Conservation (phyloP, 345 rosid genomes). For the Luvunga scandens region DNA sequence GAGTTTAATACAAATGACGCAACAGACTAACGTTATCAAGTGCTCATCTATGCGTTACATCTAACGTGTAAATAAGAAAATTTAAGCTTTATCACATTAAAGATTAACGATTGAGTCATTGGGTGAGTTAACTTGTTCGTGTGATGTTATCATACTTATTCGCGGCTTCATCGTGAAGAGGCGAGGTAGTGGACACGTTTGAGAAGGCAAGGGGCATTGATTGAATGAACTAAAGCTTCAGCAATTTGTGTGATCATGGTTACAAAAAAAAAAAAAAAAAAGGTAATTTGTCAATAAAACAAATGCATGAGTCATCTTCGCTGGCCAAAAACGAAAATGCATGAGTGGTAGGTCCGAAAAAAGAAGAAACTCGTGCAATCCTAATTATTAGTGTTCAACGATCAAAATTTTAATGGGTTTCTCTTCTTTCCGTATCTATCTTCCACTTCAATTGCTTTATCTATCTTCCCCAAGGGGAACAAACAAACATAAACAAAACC, state of each 20-base stretch:
- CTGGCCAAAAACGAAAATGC: not conserved
- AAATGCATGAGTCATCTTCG: not conserved
- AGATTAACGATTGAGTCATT: too few species aligned
- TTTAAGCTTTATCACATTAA: too few species aligned
- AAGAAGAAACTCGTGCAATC: not conserved
- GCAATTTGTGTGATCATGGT: not conserved
- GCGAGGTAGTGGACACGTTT: not conserved
- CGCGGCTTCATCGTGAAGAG: too few species aligned
- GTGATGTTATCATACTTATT: too few species aligned
- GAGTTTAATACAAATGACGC: too few species aligned
- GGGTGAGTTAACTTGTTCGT: too few species aligned
- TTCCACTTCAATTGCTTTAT: not conserved
- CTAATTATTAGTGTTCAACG: too few species aligned
- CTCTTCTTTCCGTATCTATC: not conserved
- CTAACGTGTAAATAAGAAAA: too few species aligned
- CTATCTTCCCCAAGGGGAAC: not conserved
- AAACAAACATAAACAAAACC: too few species aligned
- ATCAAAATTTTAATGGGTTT: not conserved
- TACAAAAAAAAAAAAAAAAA: too few species aligned
- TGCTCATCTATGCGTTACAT: too few species aligned
- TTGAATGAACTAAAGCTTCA: not conserved
- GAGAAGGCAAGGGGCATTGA: not conserved
- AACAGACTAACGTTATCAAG: too few species aligned
- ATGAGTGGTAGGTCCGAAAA: not conserved
- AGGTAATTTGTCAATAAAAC: not conserved